Conservation (phyloP, 257 asterid genomes). For the Hygrophila difformis region DNA sequence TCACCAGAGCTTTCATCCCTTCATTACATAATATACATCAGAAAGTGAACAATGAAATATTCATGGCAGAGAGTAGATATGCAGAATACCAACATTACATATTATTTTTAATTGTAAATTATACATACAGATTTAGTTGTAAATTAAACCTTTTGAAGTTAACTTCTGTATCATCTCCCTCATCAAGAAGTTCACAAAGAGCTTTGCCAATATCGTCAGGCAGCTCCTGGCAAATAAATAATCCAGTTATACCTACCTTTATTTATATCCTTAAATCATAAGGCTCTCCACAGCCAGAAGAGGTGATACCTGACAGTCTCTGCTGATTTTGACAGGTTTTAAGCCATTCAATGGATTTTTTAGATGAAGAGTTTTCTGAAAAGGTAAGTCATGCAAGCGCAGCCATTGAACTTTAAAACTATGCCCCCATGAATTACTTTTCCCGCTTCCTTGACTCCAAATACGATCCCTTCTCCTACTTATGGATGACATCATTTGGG, state of each 20-base stretch:
- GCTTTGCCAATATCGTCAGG: constrained; percentile 88
- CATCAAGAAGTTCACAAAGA: constrained; percentile 88
- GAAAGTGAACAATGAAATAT: constrained; percentile 6
- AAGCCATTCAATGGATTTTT: constrained; percentile 79
- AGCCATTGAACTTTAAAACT: constrained; percentile 87
- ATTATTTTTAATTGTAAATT: neutral
- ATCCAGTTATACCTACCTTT: constrained; percentile 19
- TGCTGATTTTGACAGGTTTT: constrained; percentile 94
- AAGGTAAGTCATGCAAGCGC: constrained; percentile 64
- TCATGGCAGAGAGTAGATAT: constrained; percentile 4
- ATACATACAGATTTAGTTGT: constrained; percentile 8
- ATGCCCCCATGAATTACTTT: constrained; percentile 82
- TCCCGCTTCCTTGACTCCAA: constrained; percentile 79
- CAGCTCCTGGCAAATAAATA: constrained; percentile 60
- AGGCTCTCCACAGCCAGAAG: constrained; percentile 19
- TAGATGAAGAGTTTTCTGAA: constrained; percentile 86
- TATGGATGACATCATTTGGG: constrained; percentile 81
- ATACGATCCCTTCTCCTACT: constrained; percentile 80
- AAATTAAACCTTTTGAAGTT: constrained; percentile 40
- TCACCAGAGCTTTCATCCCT: constrained; percentile 44
- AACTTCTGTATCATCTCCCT: constrained; percentile 37
- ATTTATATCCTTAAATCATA: constrained; percentile 9
- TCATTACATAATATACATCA: constrained; percentile 24
- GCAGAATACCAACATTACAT: constrained; percentile 9
- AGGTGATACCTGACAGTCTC: constrained; percentile 83